phyloP scores from a whole-genome alignment of 345 rosid genomes.

The Linum lewisii region DNA sequence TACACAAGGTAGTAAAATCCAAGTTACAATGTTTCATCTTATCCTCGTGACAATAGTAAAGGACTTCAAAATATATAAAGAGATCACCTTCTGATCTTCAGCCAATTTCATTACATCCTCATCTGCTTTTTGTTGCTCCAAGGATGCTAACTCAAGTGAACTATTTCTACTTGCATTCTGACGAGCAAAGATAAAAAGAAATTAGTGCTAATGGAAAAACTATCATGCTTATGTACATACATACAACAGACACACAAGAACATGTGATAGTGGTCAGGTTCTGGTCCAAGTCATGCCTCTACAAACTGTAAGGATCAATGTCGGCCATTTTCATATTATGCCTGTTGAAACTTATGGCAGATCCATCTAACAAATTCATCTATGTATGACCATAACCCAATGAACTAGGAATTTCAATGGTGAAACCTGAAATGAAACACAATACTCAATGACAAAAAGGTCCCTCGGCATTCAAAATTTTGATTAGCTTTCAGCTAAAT shows the following conservation, averaged over 20 bases:
- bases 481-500: too few relatives aligned
- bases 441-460: too few relatives aligned
- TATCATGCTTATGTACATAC: not conserved
- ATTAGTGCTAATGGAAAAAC: not conserved
- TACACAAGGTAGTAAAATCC: constrained; percentile 22
- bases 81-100: constrained; percentile 76
- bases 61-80: constrained; percentile 13
- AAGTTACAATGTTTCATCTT: constrained; percentile 2
- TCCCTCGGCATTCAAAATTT: too few relatives aligned
- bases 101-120: constrained; percentile 69
- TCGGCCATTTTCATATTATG: too few relatives aligned
- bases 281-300: too few relatives aligned
- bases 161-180: constrained; percentile 55
- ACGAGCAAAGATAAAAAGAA: constrained; percentile 9
- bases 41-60: constrained; percentile 6
- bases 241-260: not conserved
- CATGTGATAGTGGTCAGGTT: not conserved
- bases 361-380: too few relatives aligned
- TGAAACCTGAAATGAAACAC: too few relatives aligned
- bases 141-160: constrained; percentile 57
- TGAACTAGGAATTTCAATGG: too few relatives aligned
- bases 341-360: too few relatives aligned
- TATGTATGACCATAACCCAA: too few relatives aligned
- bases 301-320: too few relatives aligned
- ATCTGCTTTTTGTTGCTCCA: constrained; percentile 73